These are phyloP conservation scores for Kalmusia sp. DNA, from an alignment of 2,329 filamentous ascomycete species.

Conservation along the genomic window DNA sequence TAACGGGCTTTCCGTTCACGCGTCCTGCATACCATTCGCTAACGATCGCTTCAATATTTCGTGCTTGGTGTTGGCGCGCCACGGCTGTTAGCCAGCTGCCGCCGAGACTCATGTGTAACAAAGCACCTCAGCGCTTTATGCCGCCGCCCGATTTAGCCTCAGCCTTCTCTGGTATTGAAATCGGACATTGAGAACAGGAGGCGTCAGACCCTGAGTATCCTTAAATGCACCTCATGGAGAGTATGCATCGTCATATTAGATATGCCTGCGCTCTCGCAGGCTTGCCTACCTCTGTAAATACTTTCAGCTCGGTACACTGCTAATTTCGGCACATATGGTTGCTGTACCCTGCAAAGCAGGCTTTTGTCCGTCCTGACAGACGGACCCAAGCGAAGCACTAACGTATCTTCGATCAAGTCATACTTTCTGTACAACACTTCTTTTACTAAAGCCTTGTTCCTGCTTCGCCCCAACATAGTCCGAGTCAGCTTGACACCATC, in stretches of 20 bases:
- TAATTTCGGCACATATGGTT: neutral
- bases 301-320: too few relatives aligned
- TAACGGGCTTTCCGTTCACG: neutral
- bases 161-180: neutral
- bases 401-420: neutral
- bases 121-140: neutral
- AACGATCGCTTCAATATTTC: neutral
- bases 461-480: slow-evolving; percentile 1
- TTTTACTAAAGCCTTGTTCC: neutral
- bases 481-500: neutral
- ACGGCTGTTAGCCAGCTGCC: neutral
- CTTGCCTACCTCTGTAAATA: neutral
- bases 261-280: neutral
- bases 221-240: neutral
- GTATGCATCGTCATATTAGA: neutral
- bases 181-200: neutral
- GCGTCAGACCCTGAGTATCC: neutral
- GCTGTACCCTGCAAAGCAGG: neutral
- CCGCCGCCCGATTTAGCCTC: neutral
- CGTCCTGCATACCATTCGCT: neutral
- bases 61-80: slow-evolving; percentile 4
- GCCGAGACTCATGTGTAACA: slow-evolving; percentile 6
- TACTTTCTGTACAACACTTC: neutral
- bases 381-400: neutral
- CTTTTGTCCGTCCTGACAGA: neutral